Base-by-base conservation (phyloP, 768 basidiomycete species). In the Lactarius akahatsu region DNA sequence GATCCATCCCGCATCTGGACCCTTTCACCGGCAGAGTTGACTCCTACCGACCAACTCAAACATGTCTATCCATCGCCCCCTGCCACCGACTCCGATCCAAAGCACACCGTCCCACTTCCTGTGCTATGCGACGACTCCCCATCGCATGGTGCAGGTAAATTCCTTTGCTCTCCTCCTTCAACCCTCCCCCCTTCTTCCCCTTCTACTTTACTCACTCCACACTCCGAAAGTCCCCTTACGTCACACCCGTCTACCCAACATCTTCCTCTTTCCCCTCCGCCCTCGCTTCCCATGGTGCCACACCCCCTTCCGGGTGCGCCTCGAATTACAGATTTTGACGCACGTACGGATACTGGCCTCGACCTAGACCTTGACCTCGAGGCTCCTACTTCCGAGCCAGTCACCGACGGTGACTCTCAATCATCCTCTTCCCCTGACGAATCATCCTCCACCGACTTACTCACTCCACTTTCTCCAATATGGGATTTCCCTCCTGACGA, bases 101-200 rank as follows among this genome's bases (percentile, higher is more conserved):
- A 71, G 59, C 71, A 68, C 58, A 71, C 70, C 15, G 70, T 71
- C 38, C 71, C 69, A 2, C 63, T 71, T 32, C 71, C 71, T 23
- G 20, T 36, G 10, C 30, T 69, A 45, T 62, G 61, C 20, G 68
- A 69, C 16, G 65, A 67, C 47, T 36, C 57, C 18, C 40, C 68
- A 45, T 59, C 60, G 57, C 61, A 61, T 62, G 60, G 32, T 10
- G 32, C 36, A 28, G 43, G 32, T 30, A 52, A 38, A 26, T 32
- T 47, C 57, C 2, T 23, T 40, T 52, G n/a, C 20, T 30, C 61
- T 18, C 30, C 20, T 18, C 16, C 58, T 67, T 36, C 63, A 52
- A 59, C 62, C 50, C 66, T 55, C 26, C 20, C 26, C 23, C 50
- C 13, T 15, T 52, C 40, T 59, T 59, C 50, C 50, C 16, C 50